Percentiles rank a stretch among this genome's conserved stretches.
These are phyloP conservation scores for Cunninghamia lanceolata DNA, from an alignment of 75 land plant species.

Conservation along the genomic window DNA sequence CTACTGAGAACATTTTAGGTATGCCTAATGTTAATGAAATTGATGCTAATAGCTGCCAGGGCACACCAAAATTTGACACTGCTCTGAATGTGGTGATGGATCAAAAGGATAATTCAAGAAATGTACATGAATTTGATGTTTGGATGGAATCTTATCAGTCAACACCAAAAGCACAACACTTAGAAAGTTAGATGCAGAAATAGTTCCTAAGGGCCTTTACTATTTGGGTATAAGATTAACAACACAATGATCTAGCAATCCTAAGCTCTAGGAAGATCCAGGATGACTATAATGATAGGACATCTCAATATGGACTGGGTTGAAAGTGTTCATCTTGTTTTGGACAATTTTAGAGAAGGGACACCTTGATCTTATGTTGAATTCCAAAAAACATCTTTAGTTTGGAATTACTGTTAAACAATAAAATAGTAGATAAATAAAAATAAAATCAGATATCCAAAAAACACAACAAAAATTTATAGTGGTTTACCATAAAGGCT, in stretches of 20 bases:
- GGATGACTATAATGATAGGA: constrained; percentile 99
- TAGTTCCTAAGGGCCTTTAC: no score
- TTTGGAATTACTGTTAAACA: constrained; percentile 98
- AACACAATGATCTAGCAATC: no score
- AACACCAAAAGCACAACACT: background rate
- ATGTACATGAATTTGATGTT: constrained; percentile 15
- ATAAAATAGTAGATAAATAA: no score
- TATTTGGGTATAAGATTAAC: no score
- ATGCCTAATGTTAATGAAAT: constrained; percentile 32
- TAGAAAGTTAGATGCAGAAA: no score
- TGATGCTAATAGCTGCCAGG: constrained; percentile 24
- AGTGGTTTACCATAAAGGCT: no score
- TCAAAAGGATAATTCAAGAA: constrained; percentile 1
- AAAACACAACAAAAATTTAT: no score
- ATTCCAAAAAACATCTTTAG: constrained; percentile 87
- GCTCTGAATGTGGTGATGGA: constrained; percentile 1
- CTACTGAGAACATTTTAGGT: constrained; percentile 36
- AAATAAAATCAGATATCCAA: no score
- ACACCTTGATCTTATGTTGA: constrained; percentile 94
- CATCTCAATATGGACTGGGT: constrained; percentile 98
- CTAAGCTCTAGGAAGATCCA: constrained; percentile 61
- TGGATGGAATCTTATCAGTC: constrained; percentile 23
- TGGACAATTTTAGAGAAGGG: constrained; percentile 94
- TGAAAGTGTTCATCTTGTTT: constrained; percentile 95
- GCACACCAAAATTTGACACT: constrained; percentile 12